Percentiles rank a stretch among this genome's conserved stretches.
Conservation (phyloP, 75 land plant genomes). For the Chamaecyparis obtusa region DNA sequence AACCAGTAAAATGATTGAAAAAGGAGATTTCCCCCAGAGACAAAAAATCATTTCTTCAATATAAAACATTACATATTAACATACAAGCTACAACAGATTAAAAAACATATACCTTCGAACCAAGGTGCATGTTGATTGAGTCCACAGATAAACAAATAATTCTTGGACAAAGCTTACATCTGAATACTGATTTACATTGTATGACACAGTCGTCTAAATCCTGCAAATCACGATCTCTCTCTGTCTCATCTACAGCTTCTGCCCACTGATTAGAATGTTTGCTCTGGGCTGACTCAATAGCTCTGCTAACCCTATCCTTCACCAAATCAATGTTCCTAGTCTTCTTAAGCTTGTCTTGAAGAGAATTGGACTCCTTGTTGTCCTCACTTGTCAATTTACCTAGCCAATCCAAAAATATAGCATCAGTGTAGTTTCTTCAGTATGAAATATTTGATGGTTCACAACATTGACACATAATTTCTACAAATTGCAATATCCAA, state of each 20-base stretch:
- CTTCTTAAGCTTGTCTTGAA: background rate
- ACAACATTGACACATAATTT: background rate
- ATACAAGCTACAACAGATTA: background rate
- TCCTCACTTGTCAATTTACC: slow-evolving; percentile 1
- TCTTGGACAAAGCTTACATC: slow-evolving; percentile 71
- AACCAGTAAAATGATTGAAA: background rate
- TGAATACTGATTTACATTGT: slow-evolving; percentile 53
- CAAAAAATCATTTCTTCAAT: background rate
- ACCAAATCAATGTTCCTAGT: slow-evolving; percentile 5
- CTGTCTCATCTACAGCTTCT: slow-evolving; percentile 12
- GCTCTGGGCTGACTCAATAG: background rate
- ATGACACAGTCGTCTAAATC: slow-evolving; percentile 37
- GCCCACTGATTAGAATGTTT: slow-evolving; percentile 13
- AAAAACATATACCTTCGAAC: slow-evolving; percentile 54
- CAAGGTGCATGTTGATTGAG: slow-evolving; percentile 55
- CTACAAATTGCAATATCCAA: background rate
- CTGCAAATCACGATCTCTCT: background rate
- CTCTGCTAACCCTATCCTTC: background rate
- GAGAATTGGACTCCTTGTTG: background rate
- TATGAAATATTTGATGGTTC: background rate
- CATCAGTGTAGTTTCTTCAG: background rate
- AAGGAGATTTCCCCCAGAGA: background rate
- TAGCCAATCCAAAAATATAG: slow-evolving; percentile 2
- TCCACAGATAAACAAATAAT: slow-evolving; percentile 60
- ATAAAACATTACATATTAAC: background rate